Evolutionary conservation across 2,329 filamentous ascomycete genomes (phyloP), one percentile per base, ranked within the genome.

Genomic region (Talaromyces pinophilus): DNA sequence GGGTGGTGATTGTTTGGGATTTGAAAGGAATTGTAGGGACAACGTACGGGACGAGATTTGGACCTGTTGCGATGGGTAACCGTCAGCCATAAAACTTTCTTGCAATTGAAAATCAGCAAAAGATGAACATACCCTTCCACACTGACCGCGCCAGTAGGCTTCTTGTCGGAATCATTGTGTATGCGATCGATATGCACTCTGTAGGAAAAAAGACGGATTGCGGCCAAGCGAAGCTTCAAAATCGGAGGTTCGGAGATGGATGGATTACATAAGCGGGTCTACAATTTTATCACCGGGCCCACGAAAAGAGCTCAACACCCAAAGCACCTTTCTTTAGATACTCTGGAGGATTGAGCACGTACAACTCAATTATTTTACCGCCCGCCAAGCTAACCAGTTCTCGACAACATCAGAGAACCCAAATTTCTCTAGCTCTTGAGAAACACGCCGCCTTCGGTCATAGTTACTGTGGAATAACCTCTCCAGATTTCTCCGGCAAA

Each of bases 131-230:
- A 93, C 92, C 92, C 85, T 96, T 96, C 92, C 92, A 96, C 74
- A 93, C 89, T 60, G 92, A 95, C 72, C 92, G 89, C 81, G 88
- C 88, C 44, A 91, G 77, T 19, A 92, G 84, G 73, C 82, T 83
- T 74, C 87, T 83, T 72, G 90, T 92, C 69, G 88, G 85, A 77
- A 88, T 85, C 90, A 93, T 93, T 57, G 61, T 66, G 52, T 15
- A 44, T 52, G 57, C 50, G 52, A 22, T 38, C 50, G 25, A 33
- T 59, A 33, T 44, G 40, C 17, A 38, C 2, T 22, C 6, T 52
- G 6, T 8, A 10, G 6, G 15, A 52, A 63, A 63, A 50, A 63
- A 52, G 30, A 40, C 22, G 25, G 11, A 5, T 19, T 54, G 46
- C 44, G n/a, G 33, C n/a, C n/a, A 60, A 28, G 35, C 46, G 35